Evolutionary conservation across 2,329 filamentous ascomycete genomes (phyloP).

Genomic region (Fusarium praegraminearum): DNA sequence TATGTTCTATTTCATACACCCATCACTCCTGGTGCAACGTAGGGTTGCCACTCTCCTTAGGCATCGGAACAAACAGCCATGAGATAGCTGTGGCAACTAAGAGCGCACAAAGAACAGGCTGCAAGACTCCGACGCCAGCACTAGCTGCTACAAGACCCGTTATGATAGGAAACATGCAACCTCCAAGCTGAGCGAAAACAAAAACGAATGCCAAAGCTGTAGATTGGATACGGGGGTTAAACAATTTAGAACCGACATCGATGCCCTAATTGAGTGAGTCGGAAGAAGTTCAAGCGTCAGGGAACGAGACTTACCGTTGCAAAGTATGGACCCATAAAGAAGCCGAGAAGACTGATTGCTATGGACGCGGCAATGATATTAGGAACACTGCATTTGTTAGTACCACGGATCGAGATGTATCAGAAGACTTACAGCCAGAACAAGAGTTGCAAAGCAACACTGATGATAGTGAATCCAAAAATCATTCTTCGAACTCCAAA

Average conservation of each 20-base stretch:
- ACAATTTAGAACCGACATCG: constrained; percentile 64
- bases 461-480: constrained; percentile 63
- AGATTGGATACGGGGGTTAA: constrained; percentile 53
- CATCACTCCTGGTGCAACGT: constrained; percentile 52
- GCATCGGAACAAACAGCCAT: constrained; percentile 60
- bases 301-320: constrained; percentile 58
- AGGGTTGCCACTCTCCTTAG: constrained; percentile 50
- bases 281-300: accelerated
- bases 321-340: constrained; percentile 70
- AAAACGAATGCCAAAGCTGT: constrained; percentile 64
- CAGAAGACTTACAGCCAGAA: constrained; percentile 65
- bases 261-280: constrained; percentile 57
- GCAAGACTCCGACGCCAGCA: constrained; percentile 61
- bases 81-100: constrained; percentile 59
- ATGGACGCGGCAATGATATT: constrained; percentile 64
- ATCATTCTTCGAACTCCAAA: constrained; percentile 70
- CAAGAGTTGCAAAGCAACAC: constrained; percentile 66
- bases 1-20: no score
- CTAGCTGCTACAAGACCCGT: constrained; percentile 63
- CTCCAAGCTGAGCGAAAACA: constrained; percentile 67
- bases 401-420: accelerated
- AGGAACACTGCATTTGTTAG: constrained; percentile 51
- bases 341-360: constrained; percentile 65
- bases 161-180: constrained; percentile 66
- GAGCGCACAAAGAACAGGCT: constrained; percentile 64